A percentile compares a stretch with the other conserved stretches of the same genome.
phyloP scores from a whole-genome alignment of 495 filamentous ascomycete genomes.

The Tuber indicum region DNA sequence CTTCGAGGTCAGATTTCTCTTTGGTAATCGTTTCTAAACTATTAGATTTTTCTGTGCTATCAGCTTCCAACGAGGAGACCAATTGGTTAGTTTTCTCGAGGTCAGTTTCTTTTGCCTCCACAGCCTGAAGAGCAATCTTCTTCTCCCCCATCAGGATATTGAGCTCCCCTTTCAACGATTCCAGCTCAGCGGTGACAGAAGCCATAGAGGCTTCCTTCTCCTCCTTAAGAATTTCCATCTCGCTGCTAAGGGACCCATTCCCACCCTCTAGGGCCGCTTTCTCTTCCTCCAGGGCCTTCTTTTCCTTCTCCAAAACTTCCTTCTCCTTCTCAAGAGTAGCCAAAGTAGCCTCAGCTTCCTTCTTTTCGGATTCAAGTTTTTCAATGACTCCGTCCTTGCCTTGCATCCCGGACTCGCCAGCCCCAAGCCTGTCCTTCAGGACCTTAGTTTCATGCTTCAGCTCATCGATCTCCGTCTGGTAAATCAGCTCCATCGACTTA shows the following conservation, averaged over 20 bases:
- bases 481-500: slow-evolving; percentile 21
- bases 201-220: slow-evolving; percentile 21
- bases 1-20: slow-evolving; percentile 25
- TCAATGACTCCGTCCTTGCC: slow-evolving; percentile 44
- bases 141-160: slow-evolving; percentile 25
- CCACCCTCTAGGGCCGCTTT: slow-evolving; percentile 8
- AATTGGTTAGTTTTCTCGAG: slow-evolving; percentile 8
- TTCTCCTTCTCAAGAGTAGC: slow-evolving; percentile 41
- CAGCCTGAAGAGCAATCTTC: slow-evolving; percentile 24
- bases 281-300: slow-evolving; percentile 48
- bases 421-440: slow-evolving; percentile 44
- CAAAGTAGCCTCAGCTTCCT: slow-evolving; percentile 25
- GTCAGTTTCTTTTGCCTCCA: slow-evolving; percentile 3
- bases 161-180: slow-evolving; percentile 21
- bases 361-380: slow-evolving; percentile 44
- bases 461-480: not conserved
- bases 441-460: slow-evolving; percentile 37
- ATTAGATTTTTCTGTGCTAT: slow-evolving; percentile 2
- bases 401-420: slow-evolving; percentile 42
- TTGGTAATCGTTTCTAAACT: slow-evolving; percentile 4
- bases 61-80: not conserved
- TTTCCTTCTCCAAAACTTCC: slow-evolving; percentile 47
- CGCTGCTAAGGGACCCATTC: slow-evolving; percentile 16
- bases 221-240: slow-evolving; percentile 23
- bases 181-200: slow-evolving; percentile 21